These are phyloP conservation scores for Ophiocordyceps camponoti-saundersi DNA, from an alignment of 2,329 filamentous ascomycete genomes.

Conservation along the genomic window DNA sequence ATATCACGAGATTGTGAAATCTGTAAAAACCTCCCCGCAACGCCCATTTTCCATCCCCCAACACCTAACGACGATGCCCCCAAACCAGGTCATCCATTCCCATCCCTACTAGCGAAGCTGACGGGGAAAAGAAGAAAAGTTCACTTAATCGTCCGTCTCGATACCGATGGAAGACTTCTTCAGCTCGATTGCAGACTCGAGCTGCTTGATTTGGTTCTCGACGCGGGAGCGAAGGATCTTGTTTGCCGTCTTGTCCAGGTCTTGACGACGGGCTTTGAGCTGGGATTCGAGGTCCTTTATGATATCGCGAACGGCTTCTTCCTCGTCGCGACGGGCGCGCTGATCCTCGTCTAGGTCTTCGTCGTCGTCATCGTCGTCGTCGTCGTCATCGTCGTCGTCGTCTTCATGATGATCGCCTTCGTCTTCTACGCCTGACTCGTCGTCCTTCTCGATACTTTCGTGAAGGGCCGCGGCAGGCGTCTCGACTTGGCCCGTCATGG, in stretches of 20 bases:
- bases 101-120: too few relatives aligned
- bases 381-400: constrained; percentile 25
- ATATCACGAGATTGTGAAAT: too few relatives aligned
- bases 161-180: constrained; percentile 27
- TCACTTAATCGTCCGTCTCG: constrained; percentile 16
- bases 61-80: too few relatives aligned
- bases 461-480: constrained; percentile 26
- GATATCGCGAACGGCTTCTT: constrained; percentile 37
- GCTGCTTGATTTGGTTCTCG: constrained; percentile 29
- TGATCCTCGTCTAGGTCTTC: constrained; percentile 38
- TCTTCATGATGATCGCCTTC: constrained; percentile 18
- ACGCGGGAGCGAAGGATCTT: constrained; percentile 32
- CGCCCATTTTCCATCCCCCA: too few relatives aligned
- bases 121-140: too few relatives aligned
- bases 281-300: constrained; percentile 34
- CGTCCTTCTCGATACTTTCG: constrained; percentile 25
- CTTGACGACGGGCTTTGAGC: constrained; percentile 25
- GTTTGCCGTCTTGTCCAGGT: constrained; percentile 25
- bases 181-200: constrained; percentile 25
- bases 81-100: too few relatives aligned
- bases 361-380: constrained; percentile 26
- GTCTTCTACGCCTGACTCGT: constrained; percentile 9
- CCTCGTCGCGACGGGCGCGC: constrained; percentile 28
- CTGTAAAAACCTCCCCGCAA: too few relatives aligned
- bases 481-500: constrained; percentile 23